These are phyloP conservation scores for Eucalyptus cloeziana DNA, from an alignment of 345 rosid species.

Conservation along the genomic window DNA sequence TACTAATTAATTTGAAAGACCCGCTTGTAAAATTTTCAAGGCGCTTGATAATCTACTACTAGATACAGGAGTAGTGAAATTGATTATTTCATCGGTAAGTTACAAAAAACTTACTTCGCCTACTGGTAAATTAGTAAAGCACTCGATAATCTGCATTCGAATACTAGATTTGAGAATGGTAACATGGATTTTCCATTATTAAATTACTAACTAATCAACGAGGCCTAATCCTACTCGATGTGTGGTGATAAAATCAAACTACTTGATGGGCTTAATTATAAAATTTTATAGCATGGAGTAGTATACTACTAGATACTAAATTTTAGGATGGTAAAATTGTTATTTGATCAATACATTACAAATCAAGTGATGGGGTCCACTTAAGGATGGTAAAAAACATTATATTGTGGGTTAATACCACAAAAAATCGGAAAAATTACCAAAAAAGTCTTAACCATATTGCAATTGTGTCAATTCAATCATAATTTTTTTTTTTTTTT, in stretches of 20 bases:
- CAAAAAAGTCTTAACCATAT: no score
- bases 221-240: not conserved
- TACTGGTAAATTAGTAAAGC: not conserved
- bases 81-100: not conserved
- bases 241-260: not conserved
- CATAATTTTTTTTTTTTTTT: no score
- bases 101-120: not conserved
- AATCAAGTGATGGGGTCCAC: not conserved
- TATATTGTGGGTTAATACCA: no score
- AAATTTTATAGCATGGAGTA: not conserved
- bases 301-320: not conserved
- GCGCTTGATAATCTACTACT: no score
- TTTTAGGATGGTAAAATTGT: not conserved
- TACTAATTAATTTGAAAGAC: no score
- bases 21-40: no score
- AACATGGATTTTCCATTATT: not conserved
- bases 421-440: accelerated
- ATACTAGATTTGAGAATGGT: not conserved
- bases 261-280: not conserved
- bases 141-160: accelerated
- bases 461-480: no score
- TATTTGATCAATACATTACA: not conserved
- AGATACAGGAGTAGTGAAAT: not conserved
- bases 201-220: not conserved
- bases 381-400: no score